These are phyloP conservation scores for Malassezia sp. DNA, from an alignment of 1,284 basidiomycete genomes.

Conservation along the genomic window DNA sequence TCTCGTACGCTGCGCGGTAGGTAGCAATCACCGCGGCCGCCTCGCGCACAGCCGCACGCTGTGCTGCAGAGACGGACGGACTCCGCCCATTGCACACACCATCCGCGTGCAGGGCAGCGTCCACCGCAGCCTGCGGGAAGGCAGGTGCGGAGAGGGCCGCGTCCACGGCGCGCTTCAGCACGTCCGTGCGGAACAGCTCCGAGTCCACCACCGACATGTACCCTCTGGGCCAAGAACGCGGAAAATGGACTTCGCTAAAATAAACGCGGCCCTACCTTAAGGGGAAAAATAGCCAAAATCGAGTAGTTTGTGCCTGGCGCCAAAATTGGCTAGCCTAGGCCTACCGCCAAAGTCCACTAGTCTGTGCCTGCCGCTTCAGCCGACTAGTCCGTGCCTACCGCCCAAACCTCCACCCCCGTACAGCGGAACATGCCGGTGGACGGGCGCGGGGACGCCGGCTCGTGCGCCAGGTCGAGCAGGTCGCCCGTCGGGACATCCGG, in stretches of 20 bases:
- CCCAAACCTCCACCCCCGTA: constrained; percentile 75
- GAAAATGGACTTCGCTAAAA: too few relatives aligned
- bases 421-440: constrained; percentile 62
- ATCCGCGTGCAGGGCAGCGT: constrained; percentile 1
- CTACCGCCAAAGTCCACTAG: too few relatives aligned
- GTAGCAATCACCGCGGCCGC: background rate
- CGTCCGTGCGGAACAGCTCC: background rate
- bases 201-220: constrained; percentile 3
- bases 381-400: constrained; percentile 51
- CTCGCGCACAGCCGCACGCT: constrained; percentile 1
- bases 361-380: too few relatives aligned
- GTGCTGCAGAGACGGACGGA: background rate
- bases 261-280: too few relatives aligned
- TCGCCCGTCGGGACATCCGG: constrained; percentile 9
- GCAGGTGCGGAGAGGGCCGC: background rate
- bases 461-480: constrained; percentile 8
- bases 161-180: background rate
- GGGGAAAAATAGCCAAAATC: too few relatives aligned
- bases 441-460: too few relatives aligned
- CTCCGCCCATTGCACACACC: background rate
- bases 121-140: background rate
- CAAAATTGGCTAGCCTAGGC: too few relatives aligned
- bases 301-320: too few relatives aligned
- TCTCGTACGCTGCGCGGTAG: background rate
- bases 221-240: background rate